Conservation (phyloP, 208 protist species). For the Trypanosoma theileri region DNA sequence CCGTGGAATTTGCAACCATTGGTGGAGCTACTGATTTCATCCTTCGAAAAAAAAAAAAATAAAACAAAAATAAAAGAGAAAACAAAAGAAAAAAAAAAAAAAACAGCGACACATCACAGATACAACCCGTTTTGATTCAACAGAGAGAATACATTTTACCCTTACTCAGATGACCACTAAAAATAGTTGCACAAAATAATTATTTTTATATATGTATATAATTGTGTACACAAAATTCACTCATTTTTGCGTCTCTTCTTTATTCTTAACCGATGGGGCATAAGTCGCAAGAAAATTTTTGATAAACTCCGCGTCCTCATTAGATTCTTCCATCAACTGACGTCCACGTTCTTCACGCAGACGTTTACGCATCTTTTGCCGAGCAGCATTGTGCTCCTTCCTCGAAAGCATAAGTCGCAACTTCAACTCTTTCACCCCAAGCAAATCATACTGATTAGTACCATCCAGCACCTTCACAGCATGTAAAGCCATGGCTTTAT, state of each 20-base stretch:
- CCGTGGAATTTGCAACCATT: constrained; percentile 6
- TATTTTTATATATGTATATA: neutral
- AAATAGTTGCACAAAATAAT: neutral
- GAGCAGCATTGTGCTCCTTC: constrained; percentile 65
- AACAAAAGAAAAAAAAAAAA: constrained; percentile 7
- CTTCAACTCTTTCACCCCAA: constrained; percentile 71
- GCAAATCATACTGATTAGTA: constrained; percentile 75
- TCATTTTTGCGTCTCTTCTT: constrained; percentile 3
- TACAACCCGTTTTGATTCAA: neutral
- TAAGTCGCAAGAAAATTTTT: constrained; percentile 58
- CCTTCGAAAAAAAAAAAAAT: constrained; percentile 1
- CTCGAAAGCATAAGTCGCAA: constrained; percentile 79
- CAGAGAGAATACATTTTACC: neutral
- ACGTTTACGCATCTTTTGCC: constrained; percentile 52
- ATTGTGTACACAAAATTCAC: neutral
- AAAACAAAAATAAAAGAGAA: neutral
- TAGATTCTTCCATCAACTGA: constrained; percentile 31
- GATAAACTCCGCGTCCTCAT: constrained; percentile 71
- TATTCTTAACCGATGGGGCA: neutral
- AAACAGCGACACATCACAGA: neutral
- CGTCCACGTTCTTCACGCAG: constrained; percentile 31
- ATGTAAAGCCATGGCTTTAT: constrained; percentile 85
- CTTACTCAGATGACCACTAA: neutral
- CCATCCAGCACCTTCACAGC: constrained; percentile 77
- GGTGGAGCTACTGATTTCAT: neutral